Evolutionary conservation across 2,329 filamentous ascomycete genomes (phyloP).

Genomic region (Claviceps capensis): DNA sequence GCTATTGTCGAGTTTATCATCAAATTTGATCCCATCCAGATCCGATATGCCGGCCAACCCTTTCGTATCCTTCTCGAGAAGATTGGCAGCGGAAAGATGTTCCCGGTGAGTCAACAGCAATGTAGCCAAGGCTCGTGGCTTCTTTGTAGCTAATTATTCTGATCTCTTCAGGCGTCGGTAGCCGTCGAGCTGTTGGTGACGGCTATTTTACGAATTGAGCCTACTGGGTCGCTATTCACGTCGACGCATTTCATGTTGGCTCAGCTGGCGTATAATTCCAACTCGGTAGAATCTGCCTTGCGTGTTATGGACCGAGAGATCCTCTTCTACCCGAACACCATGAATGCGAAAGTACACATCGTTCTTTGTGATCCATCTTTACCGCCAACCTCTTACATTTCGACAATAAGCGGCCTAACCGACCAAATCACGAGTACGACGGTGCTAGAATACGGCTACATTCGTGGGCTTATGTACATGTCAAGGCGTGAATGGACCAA

Average conservation of each 20-base stretch:
- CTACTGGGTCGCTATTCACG: slow-evolving; percentile 52
- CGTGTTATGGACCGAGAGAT: slow-evolving; percentile 51
- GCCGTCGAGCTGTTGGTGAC: slow-evolving; percentile 30
- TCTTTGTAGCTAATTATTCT: background rate
- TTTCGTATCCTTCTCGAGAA: slow-evolving; percentile 31
- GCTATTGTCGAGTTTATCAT: slow-evolving; percentile 31
- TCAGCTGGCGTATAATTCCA: slow-evolving; percentile 42
- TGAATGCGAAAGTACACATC: slow-evolving; percentile 20
- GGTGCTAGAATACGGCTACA: slow-evolving; percentile 54
- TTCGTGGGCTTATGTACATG: slow-evolving; percentile 52
- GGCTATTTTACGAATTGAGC: slow-evolving; percentile 53
- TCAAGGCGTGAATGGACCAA: slow-evolving; percentile 45
- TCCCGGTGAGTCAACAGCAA: slow-evolving; percentile 25
- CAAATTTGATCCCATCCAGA: slow-evolving; percentile 35
- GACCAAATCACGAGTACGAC: slow-evolving; percentile 33
- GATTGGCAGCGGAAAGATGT: slow-evolving; percentile 24
- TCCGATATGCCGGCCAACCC: slow-evolving; percentile 33
- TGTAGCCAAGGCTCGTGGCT: background rate
- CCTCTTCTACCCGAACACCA: slow-evolving; percentile 46
- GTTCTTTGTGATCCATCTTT: slow-evolving; percentile 32
- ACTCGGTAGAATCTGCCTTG: slow-evolving; percentile 39
- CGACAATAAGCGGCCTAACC: slow-evolving; percentile 42
- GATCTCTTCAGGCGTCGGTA: slow-evolving; percentile 26
- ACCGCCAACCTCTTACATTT: slow-evolving; percentile 43
- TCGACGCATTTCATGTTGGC: slow-evolving; percentile 45